Evolutionary conservation across 75 land plant species (phyloP).

Genomic region (Pinus taeda): DNA sequence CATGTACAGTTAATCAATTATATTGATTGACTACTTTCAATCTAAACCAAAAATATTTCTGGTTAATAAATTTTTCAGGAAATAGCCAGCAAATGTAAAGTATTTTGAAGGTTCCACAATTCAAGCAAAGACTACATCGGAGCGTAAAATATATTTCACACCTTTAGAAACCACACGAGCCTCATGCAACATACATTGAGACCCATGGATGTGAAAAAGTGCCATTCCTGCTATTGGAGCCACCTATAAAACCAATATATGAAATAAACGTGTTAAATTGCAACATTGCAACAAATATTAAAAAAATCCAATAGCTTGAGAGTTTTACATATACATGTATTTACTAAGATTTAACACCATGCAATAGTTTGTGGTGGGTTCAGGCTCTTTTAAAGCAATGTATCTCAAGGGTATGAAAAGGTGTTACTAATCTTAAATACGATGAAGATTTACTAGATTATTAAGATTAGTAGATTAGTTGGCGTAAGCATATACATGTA

Average conservation of each 20-base stretch:
- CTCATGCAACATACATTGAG: slow-evolving; percentile 86
- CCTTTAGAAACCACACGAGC: slow-evolving; percentile 70
- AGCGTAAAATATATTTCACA: slow-evolving; percentile 84
- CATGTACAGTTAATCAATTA: not conserved
- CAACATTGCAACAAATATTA: no score
- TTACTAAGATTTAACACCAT: no score
- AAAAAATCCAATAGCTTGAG: no score
- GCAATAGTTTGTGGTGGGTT: no score
- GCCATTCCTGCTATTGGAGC: slow-evolving; percentile 92
- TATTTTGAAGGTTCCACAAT: not conserved
- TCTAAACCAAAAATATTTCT: not conserved
- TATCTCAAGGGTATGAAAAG: no score
- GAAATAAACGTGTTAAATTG: not conserved
- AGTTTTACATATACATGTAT: no score
- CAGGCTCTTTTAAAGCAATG: no score
- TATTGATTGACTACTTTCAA: not conserved
- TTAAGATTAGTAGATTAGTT: no score
- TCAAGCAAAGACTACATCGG: slow-evolving; percentile 84
- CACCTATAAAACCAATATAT: slow-evolving; percentile 35
- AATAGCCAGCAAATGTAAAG: not conserved
- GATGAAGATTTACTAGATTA: no score
- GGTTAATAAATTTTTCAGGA: no score
- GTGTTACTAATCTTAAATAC: no score
- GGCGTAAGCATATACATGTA: no score
- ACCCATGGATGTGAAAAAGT: slow-evolving; percentile 85